Base-by-base conservation (phyloP, 805 yeast genomes). In the Ogataea ganodermae region DNA sequence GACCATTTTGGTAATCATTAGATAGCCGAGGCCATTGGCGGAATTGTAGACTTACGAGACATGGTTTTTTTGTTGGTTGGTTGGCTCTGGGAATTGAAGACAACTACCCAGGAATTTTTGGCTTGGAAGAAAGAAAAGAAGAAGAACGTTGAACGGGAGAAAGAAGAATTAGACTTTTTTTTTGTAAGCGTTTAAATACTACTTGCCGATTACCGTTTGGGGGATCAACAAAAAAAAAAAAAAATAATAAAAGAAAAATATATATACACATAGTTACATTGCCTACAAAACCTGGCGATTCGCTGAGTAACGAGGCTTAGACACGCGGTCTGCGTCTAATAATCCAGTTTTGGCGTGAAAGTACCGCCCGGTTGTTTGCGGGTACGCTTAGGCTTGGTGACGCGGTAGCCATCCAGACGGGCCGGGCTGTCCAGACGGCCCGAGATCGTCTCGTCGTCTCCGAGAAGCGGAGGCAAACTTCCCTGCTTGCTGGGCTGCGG, bases 401-500 rank as follows among this genome's bases (percentile, higher is more conserved):
- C 21, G 6, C 41, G 44, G 39, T 5, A 20, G 10, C 17, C 17
- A 4, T 30, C 33, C 16, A 30, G 14, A 18, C 33, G 33, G 33
- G 17, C 33, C 33, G 33, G 14, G 18, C n/a, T n/a, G n/a, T n/a
- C n/a, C n/a, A 30, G 14, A 18, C 33, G 33, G 33, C 17, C 33
- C 33, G 33, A 30, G 18, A 6, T 10, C 4, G 14, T 3, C 17
- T 30, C 33, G 23, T 31, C 28, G n/a, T 28, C 35, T 13, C 23
- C 39, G 20, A 43, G n/a, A n/a, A n/a, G 48, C 21, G 55, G 57
- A 21, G 57, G 54, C 9, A 53, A 42, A 38, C 47, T 44, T 5
- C 57, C 57, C 42, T 53, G 57, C 8, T 38, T 48, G 10, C 43
- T 48, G 20, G 57, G 53, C 42, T 45, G 51, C 13, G 54, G 57